A percentile compares a stretch with the other conserved stretches of the same genome.
Conservation (phyloP, 2,329 filamentous ascomycete species). For the Trichophyton benhamiae region DNA sequence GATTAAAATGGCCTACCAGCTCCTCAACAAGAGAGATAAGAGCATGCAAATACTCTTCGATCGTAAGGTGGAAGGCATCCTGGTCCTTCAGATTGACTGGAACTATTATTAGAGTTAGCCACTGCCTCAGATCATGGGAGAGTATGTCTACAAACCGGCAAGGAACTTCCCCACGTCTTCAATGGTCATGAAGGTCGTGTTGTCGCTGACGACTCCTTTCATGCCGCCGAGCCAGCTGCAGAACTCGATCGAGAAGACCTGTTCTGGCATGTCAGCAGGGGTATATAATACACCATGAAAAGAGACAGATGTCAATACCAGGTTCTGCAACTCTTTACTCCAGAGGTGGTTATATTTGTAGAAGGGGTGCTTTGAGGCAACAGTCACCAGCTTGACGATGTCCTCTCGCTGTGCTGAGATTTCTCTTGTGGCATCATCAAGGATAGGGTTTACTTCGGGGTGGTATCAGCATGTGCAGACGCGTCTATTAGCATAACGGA, state of each 20-base stretch:
- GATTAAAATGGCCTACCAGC: conserved; percentile 41
- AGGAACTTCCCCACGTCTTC: conserved; percentile 74
- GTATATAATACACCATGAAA: conserved; percentile 17
- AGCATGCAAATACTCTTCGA: conserved; percentile 90
- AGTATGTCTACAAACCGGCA: conserved; percentile 42
- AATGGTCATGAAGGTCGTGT: conserved; percentile 64
- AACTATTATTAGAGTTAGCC: conserved; percentile 41
- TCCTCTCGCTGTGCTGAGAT: conserved; percentile 62
- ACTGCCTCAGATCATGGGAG: neutral
- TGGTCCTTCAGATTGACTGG: conserved; percentile 81
- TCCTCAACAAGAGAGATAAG: conserved; percentile 83
- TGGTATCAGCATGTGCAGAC: neutral
- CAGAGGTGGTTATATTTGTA: conserved; percentile 95
- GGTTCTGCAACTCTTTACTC: conserved; percentile 71
- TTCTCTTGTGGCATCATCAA: conserved; percentile 55
- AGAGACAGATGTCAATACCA: conserved; percentile 37
- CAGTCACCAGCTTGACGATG: conserved; percentile 54
- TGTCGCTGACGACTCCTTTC: conserved; percentile 40
- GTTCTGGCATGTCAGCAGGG: conserved; percentile 6
- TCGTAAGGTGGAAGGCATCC: conserved; percentile 87
- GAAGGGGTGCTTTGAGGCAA: conserved; percentile 80
- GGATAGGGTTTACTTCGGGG: conserved; percentile 51
- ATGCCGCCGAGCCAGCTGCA: conserved; percentile 73
- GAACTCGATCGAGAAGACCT: conserved; percentile 48
- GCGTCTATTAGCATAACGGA: neutral